Percentiles rank a stretch among this genome's conserved stretches.
Conservation (phyloP, 257 asterid genomes). For the Solanum clarkiae region DNA sequence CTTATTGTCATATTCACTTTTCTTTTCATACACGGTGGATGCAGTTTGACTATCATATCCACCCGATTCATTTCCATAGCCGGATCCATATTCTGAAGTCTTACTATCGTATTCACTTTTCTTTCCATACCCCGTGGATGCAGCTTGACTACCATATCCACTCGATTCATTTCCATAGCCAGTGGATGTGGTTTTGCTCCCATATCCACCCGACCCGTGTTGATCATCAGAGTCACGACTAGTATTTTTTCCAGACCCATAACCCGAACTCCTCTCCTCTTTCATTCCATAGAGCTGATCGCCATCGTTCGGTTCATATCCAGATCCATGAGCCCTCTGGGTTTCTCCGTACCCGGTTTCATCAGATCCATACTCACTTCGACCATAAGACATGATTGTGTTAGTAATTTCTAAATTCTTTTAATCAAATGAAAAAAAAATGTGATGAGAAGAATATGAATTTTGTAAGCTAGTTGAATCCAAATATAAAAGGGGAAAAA, state of each 20-base stretch:
- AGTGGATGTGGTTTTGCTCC: not conserved
- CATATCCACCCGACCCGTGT: not conserved
- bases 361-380: slow-evolving; percentile 11
- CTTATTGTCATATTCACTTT: not conserved
- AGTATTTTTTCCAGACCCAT: slow-evolving; percentile 6
- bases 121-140: not conserved
- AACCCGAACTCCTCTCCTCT: slow-evolving; percentile 5
- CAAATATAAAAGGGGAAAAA: not conserved
- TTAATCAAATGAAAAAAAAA: not conserved
- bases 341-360: not conserved
- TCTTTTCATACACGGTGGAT: not conserved
- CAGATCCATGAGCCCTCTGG: not conserved
- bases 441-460: not conserved
- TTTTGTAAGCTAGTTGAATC: not conserved
- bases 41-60: not conserved
- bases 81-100: not conserved
- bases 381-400: slow-evolving; percentile 25
- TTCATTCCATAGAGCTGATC: slow-evolving; percentile 3
- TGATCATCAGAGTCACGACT: not conserved
- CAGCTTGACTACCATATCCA: not conserved
- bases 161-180: not conserved
- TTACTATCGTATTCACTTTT: not conserved
- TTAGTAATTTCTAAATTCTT: not conserved
- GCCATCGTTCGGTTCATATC: not conserved
- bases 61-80: not conserved